A percentile compares a stretch with the other conserved stretches of the same genome.
These are phyloP conservation scores for Chrysoporthe austroafricana DNA, from an alignment of 2,329 filamentous ascomycete species.

Conservation along the genomic window DNA sequence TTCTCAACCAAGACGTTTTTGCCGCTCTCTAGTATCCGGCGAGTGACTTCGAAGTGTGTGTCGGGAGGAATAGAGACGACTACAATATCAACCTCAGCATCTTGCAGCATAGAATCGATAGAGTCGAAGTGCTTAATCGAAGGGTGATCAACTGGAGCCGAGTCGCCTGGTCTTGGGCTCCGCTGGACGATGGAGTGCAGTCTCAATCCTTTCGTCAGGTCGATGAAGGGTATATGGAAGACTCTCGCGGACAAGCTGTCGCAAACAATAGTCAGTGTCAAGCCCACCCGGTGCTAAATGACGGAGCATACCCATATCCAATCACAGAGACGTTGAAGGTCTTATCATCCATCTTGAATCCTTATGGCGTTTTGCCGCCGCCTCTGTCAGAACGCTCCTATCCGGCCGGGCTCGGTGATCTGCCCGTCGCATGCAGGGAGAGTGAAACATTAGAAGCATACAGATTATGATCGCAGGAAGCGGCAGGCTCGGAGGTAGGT, in stretches of 20 bases:
- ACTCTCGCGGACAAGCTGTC: conserved; percentile 68
- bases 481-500: neutral
- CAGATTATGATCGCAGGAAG: neutral
- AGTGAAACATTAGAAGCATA: too few species aligned
- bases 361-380: neutral
- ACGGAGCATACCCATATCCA: conserved; percentile 33
- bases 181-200: conserved; percentile 80
- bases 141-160: conserved; percentile 71
- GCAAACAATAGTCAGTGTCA: neutral
- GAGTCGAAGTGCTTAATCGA: conserved; percentile 66
- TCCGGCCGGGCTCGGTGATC: neutral
- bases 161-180: conserved; percentile 64
- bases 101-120: conserved; percentile 65
- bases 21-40: conserved; percentile 66
- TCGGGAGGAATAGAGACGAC: conserved; percentile 73
- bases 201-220: conserved; percentile 63
- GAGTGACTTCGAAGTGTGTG: conserved; percentile 69
- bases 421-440: neutral
- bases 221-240: conserved; percentile 73
- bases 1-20: conserved; percentile 85
- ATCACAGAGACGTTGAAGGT: conserved; percentile 37
- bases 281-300: neutral
- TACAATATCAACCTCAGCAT: conserved; percentile 69
- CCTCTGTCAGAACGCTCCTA: neutral
- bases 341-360: conserved; percentile 25